These are phyloP conservation scores for Wickerhamiella slavikovae DNA, from an alignment of 805 yeast genomes.

Conservation along the genomic window DNA sequence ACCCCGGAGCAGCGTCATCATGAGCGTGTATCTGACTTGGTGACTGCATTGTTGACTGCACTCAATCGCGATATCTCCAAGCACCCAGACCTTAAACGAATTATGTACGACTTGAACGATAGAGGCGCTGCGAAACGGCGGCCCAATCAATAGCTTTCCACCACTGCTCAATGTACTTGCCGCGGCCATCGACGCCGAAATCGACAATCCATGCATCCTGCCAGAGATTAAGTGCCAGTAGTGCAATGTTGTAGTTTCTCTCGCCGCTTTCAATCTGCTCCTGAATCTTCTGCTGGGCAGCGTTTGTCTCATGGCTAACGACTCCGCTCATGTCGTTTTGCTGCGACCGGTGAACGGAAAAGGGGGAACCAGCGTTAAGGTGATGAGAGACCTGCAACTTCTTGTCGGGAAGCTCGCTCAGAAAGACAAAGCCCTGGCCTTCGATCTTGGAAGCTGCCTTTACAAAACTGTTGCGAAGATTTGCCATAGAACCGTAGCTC, in stretches of 20 bases:
- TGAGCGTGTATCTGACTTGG: slow-evolving; percentile 1
- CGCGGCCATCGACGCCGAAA: slow-evolving; percentile 60
- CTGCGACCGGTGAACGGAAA: slow-evolving; percentile 39
- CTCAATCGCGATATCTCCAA: slow-evolving; percentile 1
- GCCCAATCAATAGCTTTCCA: slow-evolving; percentile 77
- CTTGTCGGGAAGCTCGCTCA: slow-evolving; percentile 36
- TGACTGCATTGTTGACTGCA: slow-evolving; percentile 1
- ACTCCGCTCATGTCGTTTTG: slow-evolving; percentile 58
- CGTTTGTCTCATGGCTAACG: slow-evolving; percentile 31
- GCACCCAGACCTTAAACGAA: not conserved
- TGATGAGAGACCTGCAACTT: slow-evolving; percentile 53
- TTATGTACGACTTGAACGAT: slow-evolving; percentile 7
- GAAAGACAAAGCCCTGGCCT: slow-evolving; percentile 87
- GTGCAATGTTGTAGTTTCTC: slow-evolving; percentile 29
- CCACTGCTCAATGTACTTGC: slow-evolving; percentile 47
- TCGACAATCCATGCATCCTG: slow-evolving; percentile 73
- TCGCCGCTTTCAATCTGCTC: slow-evolving; percentile 17
- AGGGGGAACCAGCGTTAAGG: slow-evolving; percentile 79
- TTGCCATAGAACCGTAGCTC: slow-evolving; percentile 58
- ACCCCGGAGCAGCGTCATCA: not conserved
- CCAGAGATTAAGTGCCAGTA: slow-evolving; percentile 70
- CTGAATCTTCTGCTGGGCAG: slow-evolving; percentile 24
- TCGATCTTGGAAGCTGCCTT: slow-evolving; percentile 49
- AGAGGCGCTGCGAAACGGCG: slow-evolving; percentile 12
- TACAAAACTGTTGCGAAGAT: slow-evolving; percentile 50